These are phyloP conservation scores for Aquilaria yunnanensis DNA, from an alignment of 345 rosid genomes.

Conservation along the genomic window DNA sequence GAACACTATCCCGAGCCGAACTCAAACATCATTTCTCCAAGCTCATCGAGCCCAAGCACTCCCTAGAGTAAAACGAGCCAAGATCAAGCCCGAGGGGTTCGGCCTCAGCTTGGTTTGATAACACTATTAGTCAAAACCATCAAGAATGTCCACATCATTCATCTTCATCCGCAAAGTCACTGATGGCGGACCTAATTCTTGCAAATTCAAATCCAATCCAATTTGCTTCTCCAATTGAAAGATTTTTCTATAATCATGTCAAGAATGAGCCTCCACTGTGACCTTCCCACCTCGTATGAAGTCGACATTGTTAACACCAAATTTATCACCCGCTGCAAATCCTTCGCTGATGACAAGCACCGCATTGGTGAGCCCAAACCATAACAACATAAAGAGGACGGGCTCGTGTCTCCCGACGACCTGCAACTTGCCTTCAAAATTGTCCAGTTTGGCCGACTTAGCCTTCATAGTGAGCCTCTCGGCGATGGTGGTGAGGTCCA, in stretches of 20 bases:
- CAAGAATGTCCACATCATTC: too few relatives aligned
- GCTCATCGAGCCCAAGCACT: too few relatives aligned
- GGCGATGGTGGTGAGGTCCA: constrained; percentile 25
- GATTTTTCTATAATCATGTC: constrained; percentile 42
- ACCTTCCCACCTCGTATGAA: background rate
- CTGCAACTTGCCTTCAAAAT: too few relatives aligned
- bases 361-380: background rate
- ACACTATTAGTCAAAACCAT: too few relatives aligned
- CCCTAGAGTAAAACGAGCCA: too few relatives aligned
- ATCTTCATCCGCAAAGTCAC: too few relatives aligned
- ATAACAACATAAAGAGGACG: background rate
- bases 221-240: constrained; percentile 34
- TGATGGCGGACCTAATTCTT: too few relatives aligned
- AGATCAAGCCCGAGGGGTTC: too few relatives aligned
- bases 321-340: background rate
- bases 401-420: constrained; percentile 1
- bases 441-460: constrained; percentile 3
- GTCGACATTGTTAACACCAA: background rate
- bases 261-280: constrained; percentile 38
- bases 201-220: constrained; percentile 12
- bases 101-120: too few relatives aligned
- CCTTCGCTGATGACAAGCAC: too few relatives aligned
- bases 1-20: too few relatives aligned
- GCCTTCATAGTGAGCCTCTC: constrained; percentile 37
- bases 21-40: too few relatives aligned